Evolutionary conservation across 1,284 basidiomycete species (phyloP), one percentile per base, ranked within the genome.

Genomic region (Pseudozyma hubeiensis): DNA sequence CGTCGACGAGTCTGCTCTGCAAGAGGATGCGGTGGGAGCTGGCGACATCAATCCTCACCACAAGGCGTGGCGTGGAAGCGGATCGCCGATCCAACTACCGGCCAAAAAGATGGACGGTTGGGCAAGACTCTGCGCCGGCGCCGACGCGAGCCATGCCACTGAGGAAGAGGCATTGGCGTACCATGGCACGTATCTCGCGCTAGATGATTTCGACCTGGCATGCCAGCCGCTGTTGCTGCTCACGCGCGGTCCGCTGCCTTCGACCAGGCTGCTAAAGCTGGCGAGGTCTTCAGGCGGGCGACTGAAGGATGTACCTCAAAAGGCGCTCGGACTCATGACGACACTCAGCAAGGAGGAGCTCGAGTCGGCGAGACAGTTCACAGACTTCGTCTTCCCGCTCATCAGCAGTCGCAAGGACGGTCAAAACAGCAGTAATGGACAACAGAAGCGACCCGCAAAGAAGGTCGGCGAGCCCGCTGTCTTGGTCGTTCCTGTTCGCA

Each of bases 151-250:
- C 13, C 11, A 13, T 41, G n/a, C 40, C 34, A 19, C n/a, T 19
- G 14, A 24, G 17, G 34, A 37, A 16, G 35, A 37, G 5, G 50
- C 7, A 14, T 17, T 19, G 4, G 31, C 11, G 9, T 72, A 31
- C 14, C 31, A 60, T 24, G 64, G 50, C n/a, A 72, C 64, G 11
- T 55, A 52, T n/a, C 47, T 72, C 6, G 56, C 55, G 8, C 43
- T 72, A 30, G 33, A 64, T 31, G 52, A 14, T 4, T 67, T 46
- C 19, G 56, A 56, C 17, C 2, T 39, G 11, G 35, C 8, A 6
- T 67, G 48, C 29, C 49, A 66, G 43, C 56, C 69, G 14, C 14
- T 72, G 29, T 5, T 72, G 45, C 33, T 72, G 50, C 64, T 72
- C 2, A 64, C 64, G 17, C 51, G 52, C 1, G 53, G 33, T 0